Evolutionary conservation across 2,329 filamentous ascomycete genomes (phyloP).

Genomic region (Lachnellula hyalina): DNA sequence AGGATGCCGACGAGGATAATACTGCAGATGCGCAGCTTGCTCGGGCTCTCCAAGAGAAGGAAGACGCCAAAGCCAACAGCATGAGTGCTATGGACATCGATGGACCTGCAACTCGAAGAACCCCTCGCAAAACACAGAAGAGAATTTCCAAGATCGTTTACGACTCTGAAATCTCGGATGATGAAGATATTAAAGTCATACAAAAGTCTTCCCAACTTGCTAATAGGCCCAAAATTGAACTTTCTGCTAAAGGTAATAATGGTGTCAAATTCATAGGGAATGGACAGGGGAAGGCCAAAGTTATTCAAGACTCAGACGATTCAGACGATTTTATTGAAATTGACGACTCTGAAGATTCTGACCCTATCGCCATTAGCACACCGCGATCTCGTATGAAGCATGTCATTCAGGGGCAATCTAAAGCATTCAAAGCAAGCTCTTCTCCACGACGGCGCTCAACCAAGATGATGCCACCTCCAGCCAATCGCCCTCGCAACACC

Average conservation of each 20-base stretch:
- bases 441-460: not conserved
- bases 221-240: slow-evolving; percentile 24
- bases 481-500: not conserved
- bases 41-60: slow-evolving; percentile 50
- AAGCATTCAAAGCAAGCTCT: slow-evolving; percentile 1
- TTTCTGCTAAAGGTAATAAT: slow-evolving; percentile 24
- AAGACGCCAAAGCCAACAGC: slow-evolving; percentile 34
- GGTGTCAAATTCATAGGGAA: slow-evolving; percentile 16
- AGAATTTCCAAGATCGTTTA: slow-evolving; percentile 12
- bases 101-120: slow-evolving; percentile 8
- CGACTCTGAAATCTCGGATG: slow-evolving; percentile 22
- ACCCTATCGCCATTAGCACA: slow-evolving; percentile 5
- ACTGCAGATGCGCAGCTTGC: slow-evolving; percentile 49
- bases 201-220: slow-evolving; percentile 1
- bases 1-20: slow-evolving; percentile 35
- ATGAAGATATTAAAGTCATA: slow-evolving; percentile 24
- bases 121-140: slow-evolving; percentile 15
- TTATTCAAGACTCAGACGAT: slow-evolving; percentile 18
- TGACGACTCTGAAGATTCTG: slow-evolving; percentile 20
- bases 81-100: slow-evolving; percentile 34
- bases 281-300: slow-evolving; percentile 4
- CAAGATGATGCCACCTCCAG: not conserved
- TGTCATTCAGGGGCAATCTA: not conserved
- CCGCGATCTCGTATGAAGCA: slow-evolving; percentile 1
- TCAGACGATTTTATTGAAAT: slow-evolving; percentile 14